Conservation (phyloP, 768 basidiomycete species). For the Lactifluus hygrophoroides region DNA sequence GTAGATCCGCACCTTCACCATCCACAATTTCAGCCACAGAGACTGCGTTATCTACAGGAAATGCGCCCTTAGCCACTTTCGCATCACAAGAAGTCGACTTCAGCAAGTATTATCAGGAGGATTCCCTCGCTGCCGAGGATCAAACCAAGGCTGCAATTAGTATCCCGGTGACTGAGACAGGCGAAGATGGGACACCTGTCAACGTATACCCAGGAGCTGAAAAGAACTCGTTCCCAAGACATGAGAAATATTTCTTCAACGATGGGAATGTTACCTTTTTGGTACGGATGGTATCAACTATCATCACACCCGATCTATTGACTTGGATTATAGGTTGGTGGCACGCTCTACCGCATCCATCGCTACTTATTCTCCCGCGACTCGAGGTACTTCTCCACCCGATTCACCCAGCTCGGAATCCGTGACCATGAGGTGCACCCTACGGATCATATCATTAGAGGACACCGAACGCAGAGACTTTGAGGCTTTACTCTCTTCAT, state of each 20-base stretch:
- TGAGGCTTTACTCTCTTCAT: conserved; percentile 5
- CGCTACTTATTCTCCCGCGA: conserved; percentile 12
- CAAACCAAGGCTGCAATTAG: not conserved
- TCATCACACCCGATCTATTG: too few relatives aligned
- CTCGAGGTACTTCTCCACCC: not conserved
- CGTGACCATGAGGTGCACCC: too few relatives aligned
- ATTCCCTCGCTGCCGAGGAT: not conserved
- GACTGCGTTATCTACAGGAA: too few relatives aligned
- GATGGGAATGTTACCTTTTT: too few relatives aligned
- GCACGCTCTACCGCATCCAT: too few relatives aligned
- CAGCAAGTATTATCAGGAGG: too few relatives aligned
- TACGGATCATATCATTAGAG: not conserved
- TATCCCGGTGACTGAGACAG: not conserved
- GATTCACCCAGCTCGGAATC: not conserved
- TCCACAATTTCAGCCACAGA: too few relatives aligned
- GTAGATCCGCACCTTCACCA: too few relatives aligned
- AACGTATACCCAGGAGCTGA: too few relatives aligned
- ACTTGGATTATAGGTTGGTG: too few relatives aligned
- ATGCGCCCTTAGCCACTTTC: too few relatives aligned
- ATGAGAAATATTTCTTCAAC: conserved; percentile 1
- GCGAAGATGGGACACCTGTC: not conserved
- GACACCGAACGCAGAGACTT: conserved; percentile 4
- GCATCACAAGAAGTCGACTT: too few relatives aligned
- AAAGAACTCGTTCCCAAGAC: not conserved
- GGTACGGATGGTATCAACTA: not conserved